phyloP scores from a whole-genome alignment of 176 grass and related monocot genomes.

The Musa acuminata region DNA sequence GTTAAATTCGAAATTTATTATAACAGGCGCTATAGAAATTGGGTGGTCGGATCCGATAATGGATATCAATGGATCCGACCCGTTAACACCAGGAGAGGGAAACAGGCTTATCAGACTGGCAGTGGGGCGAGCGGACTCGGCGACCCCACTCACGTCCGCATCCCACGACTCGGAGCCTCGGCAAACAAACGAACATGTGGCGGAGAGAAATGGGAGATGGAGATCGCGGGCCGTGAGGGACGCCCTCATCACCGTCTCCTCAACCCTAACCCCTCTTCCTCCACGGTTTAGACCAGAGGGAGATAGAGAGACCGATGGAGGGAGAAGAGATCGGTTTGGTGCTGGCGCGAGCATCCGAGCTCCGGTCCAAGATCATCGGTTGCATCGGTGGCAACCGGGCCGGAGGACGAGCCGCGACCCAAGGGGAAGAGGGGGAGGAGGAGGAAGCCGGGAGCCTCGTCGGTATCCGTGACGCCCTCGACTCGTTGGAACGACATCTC shows the following conservation, averaged over 20 bases:
- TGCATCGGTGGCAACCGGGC: conserved; percentile 27
- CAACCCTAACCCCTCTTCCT: neutral
- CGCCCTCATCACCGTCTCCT: too few species aligned
- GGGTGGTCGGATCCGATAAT: too few species aligned
- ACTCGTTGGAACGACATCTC: conserved; percentile 72
- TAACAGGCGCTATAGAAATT: too few species aligned
- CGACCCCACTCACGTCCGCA: too few species aligned
- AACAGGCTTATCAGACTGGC: too few species aligned
- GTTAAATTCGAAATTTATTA: too few species aligned
- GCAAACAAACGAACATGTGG: neutral
- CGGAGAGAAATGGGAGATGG: neutral
- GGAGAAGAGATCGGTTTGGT: conserved; percentile 82
- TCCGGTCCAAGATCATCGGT: conserved; percentile 55
- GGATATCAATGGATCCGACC: too few species aligned
- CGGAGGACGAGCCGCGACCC: neutral
- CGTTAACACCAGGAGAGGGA: too few species aligned
- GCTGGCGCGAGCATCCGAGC: conserved; percentile 59
- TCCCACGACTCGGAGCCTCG: too few species aligned
- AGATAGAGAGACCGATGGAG: conserved; percentile 33
- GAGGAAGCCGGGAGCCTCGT: conserved; percentile 36
- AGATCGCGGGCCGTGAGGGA: neutral
- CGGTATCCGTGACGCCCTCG: conserved; percentile 58
- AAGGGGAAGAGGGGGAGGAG: conserved; percentile 12
- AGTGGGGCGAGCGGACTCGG: too few species aligned
- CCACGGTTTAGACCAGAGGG: neutral